Conservation (phyloP, 441 rosid species). For the Lepidium campestre region DNA sequence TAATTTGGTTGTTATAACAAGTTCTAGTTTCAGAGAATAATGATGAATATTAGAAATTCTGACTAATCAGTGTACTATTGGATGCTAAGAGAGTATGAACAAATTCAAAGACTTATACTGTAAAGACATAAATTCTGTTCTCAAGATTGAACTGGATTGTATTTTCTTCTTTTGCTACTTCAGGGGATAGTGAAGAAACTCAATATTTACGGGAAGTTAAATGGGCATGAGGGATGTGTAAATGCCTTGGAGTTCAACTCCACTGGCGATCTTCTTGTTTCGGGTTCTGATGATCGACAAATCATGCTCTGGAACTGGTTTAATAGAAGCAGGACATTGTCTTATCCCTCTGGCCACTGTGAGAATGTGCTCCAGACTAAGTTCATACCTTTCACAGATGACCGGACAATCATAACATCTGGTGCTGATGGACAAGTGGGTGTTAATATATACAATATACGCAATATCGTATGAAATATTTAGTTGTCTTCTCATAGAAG, state of each 20-base stretch:
- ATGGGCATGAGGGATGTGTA: slow-evolving; percentile 66
- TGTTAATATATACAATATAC: background rate
- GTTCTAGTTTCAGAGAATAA: background rate
- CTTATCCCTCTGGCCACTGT: slow-evolving; percentile 53
- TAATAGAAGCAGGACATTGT: slow-evolving; percentile 20
- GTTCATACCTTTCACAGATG: slow-evolving; percentile 58
- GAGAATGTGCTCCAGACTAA: slow-evolving; percentile 59
- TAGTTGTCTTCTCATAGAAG: background rate
- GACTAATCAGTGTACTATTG: background rate
- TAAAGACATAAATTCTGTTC: background rate
- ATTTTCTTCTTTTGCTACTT: slow-evolving; percentile 8
- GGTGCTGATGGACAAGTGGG: slow-evolving; percentile 53
- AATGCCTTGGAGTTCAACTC: slow-evolving; percentile 55
- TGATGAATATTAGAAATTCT: background rate
- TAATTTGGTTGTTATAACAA: background rate
- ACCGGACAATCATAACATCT: slow-evolving; percentile 51
- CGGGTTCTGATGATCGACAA: slow-evolving; percentile 64
- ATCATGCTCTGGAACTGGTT: slow-evolving; percentile 59
- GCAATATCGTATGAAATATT: background rate
- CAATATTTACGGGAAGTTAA: slow-evolving; percentile 42
- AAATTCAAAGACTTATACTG: background rate
- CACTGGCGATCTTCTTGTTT: slow-evolving; percentile 52
- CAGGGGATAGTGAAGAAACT: slow-evolving; percentile 46
- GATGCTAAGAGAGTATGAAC: background rate
- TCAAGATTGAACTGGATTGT: slow-evolving; percentile 8